These are phyloP conservation scores for Exophiala sp. DNA, from an alignment of 2,329 filamentous ascomycete species.

Conservation along the genomic window DNA sequence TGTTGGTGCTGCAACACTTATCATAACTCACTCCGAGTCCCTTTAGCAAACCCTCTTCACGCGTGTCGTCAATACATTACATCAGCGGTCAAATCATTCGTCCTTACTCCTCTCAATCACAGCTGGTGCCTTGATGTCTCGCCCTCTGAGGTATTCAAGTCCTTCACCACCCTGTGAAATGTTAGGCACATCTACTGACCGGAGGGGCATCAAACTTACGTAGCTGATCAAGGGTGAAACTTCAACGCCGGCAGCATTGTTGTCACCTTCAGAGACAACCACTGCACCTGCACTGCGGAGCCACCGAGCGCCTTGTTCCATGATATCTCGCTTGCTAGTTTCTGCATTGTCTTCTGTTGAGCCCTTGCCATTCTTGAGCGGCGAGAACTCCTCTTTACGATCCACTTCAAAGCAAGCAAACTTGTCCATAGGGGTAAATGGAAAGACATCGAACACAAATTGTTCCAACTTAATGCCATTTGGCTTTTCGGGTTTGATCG, in stretches of 20 bases:
- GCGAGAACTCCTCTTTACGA: slow-evolving; percentile 96
- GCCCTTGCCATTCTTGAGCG: slow-evolving; percentile 84
- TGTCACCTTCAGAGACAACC: slow-evolving; percentile 62
- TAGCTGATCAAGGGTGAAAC: slow-evolving; percentile 94
- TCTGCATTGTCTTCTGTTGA: slow-evolving; percentile 91
- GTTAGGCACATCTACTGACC: slow-evolving; percentile 12
- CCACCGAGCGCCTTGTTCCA: slow-evolving; percentile 87
- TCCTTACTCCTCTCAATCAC: slow-evolving; percentile 57
- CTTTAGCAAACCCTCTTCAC: no score
- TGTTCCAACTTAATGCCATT: slow-evolving; percentile 99
- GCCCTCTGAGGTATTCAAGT: slow-evolving; percentile 57
- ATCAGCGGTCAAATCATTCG: background rate
- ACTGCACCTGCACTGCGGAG: slow-evolving; percentile 71
- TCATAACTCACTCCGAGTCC: no score
- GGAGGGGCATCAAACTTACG: slow-evolving; percentile 56
- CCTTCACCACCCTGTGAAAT: slow-evolving; percentile 56
- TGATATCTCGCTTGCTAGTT: slow-evolving; percentile 86
- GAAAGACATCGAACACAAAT: slow-evolving; percentile 98
- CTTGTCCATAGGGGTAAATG: slow-evolving; percentile 75
- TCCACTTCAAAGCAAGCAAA: slow-evolving; percentile 96
- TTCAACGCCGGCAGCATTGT: slow-evolving; percentile 69
- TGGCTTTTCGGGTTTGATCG: slow-evolving; percentile 85
- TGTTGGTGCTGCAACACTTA: no score
- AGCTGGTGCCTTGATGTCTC: slow-evolving; percentile 61
- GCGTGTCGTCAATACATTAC: no score